These are phyloP conservation scores for Rhodamnia rubescens DNA, from an alignment of 345 rosid species.

Conservation along the genomic window DNA sequence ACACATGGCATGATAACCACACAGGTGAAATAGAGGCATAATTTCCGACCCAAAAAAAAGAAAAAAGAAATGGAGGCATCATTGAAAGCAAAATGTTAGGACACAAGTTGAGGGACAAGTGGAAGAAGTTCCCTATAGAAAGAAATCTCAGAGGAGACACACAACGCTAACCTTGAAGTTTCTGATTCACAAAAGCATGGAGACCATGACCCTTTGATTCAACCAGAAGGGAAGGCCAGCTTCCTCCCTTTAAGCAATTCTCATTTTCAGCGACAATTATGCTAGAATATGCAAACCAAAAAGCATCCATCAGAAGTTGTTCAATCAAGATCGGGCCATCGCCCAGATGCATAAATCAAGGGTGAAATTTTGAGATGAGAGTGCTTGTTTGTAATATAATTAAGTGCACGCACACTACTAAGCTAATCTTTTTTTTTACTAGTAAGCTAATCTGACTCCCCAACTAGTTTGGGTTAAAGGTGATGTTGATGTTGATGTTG, in stretches of 20 bases:
- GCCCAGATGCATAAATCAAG: neutral
- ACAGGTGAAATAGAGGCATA: neutral
- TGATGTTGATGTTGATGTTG: too few species aligned
- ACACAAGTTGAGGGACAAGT: neutral
- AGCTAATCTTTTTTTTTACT: too few species aligned
- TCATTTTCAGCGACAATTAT: conserved; percentile 42
- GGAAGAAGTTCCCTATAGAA: neutral
- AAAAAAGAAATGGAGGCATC: neutral
- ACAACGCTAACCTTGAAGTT: conserved; percentile 40
- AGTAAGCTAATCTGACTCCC: too few species aligned
- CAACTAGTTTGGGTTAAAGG: too few species aligned
- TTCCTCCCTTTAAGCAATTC: conserved; percentile 48
- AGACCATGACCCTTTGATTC: conserved; percentile 94
- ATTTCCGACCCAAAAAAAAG: neutral
- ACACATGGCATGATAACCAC: neutral
- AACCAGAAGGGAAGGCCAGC: conserved; percentile 45
- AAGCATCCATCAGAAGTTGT: neutral
- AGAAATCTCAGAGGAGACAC: neutral
- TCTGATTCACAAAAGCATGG: conserved; percentile 70
- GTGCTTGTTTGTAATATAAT: neutral
- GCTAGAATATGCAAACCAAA: conserved; percentile 26
- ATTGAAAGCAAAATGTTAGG: neutral
- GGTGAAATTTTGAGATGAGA: neutral
- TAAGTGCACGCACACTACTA: neutral
- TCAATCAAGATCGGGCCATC: neutral